Percentiles rank a stretch among this genome's conserved stretches.
Evolutionary conservation across 768 basidiomycete species (phyloP).

Genomic region (Termitomyces sp.): DNA sequence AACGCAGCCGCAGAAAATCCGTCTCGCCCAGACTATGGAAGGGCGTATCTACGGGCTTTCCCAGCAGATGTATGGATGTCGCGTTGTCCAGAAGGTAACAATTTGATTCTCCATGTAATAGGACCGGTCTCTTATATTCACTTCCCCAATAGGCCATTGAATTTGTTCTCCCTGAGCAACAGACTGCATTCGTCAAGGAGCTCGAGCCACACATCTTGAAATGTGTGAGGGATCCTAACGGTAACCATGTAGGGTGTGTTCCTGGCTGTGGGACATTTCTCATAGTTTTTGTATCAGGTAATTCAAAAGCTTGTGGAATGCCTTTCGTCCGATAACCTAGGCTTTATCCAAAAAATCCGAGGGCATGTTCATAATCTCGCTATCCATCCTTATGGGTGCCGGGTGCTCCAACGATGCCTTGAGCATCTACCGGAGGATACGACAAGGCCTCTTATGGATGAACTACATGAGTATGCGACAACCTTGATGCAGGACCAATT

Average conservation of each 20-base stretch:
- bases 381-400: conserved; percentile 89
- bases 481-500: conserved; percentile 31
- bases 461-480: conserved; percentile 56
- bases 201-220: conserved; percentile 75
- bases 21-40: conserved; percentile 69
- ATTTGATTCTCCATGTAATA: not conserved
- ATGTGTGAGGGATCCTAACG: conserved; percentile 88
- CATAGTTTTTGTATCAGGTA: conserved; percentile 39
- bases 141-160: conserved; percentile 70
- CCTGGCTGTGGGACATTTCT: not conserved
- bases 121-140: conserved; percentile 5
- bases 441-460: conserved; percentile 71
- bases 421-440: conserved; percentile 72
- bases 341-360: conserved; percentile 69
- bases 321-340: conserved; percentile 69
- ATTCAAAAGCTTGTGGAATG: conserved; percentile 86
- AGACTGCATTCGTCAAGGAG: conserved; percentile 68
- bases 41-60: conserved; percentile 72
- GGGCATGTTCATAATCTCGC: conserved; percentile 78
- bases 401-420: conserved; percentile 90
- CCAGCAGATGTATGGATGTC: conserved; percentile 92
- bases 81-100: conserved; percentile 86
- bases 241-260: conserved; percentile 78
- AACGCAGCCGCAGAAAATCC: conserved; percentile 63
- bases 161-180: conserved; percentile 71